Percentiles rank a stretch among this genome's conserved stretches.
Conservation (phyloP, 2,329 filamentous ascomycete genomes). For the Pseudonectria foliicola region DNA sequence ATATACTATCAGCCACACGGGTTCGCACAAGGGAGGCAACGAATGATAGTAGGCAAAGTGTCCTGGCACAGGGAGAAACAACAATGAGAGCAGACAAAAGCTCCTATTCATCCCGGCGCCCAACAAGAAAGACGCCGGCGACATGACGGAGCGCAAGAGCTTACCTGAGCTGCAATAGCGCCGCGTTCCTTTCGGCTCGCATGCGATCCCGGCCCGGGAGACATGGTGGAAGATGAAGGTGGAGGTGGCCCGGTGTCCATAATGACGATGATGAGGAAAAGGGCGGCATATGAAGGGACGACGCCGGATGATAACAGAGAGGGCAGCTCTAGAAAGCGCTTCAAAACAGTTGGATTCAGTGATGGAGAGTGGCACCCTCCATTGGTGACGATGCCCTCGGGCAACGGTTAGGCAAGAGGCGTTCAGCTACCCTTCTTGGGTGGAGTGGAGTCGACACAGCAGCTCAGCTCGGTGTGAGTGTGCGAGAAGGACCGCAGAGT, state of each 20-base stretch:
- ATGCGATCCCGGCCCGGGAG: slow-evolving; percentile 26
- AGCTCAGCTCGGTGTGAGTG: slow-evolving; percentile 1
- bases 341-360: slow-evolving; percentile 10
- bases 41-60: neutral
- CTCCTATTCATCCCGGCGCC: no score
- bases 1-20: slow-evolving; percentile 6
- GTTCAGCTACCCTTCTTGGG: slow-evolving; percentile 6
- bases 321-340: slow-evolving; percentile 20
- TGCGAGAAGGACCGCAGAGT: no score
- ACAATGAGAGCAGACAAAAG: slow-evolving; percentile 1
- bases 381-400: slow-evolving; percentile 13
- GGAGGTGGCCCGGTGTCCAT: slow-evolving; percentile 20
- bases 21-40: neutral
- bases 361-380: slow-evolving; percentile 12
- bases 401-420: slow-evolving; percentile 8
- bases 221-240: slow-evolving; percentile 23
- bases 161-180: slow-evolving; percentile 33
- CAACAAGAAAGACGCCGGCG: slow-evolving; percentile 1
- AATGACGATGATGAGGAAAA: slow-evolving; percentile 6
- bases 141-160: slow-evolving; percentile 3
- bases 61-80: neutral
- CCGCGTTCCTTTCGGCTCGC: slow-evolving; percentile 31
- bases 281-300: slow-evolving; percentile 8
- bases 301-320: slow-evolving; percentile 13
- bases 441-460: slow-evolving; percentile 7